phyloP scores from a whole-genome alignment of 2,329 filamentous ascomycete species.

The Pseudocercospora musae region DNA sequence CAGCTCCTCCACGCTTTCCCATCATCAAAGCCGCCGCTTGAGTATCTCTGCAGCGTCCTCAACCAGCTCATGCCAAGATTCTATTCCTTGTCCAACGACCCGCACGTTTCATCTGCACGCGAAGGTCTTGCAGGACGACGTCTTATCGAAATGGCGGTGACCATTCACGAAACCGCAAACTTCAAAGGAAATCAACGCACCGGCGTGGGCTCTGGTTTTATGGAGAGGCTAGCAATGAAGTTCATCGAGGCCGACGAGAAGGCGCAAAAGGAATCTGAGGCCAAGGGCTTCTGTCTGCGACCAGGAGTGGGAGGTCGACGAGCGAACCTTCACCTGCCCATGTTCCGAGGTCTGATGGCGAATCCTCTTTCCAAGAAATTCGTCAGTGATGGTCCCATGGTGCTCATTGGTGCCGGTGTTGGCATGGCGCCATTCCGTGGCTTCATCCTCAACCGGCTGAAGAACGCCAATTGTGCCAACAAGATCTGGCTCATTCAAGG shows the following conservation, averaged over 20 bases:
- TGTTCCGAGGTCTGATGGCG: slow-evolving; percentile 98
- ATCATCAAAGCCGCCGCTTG: slow-evolving; percentile 81
- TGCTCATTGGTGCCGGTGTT: slow-evolving; percentile 92
- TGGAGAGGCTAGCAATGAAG: slow-evolving; percentile 76
- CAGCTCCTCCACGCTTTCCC: slow-evolving; percentile 92
- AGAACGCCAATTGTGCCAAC: slow-evolving; percentile 93
- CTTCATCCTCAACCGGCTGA: slow-evolving; percentile 89
- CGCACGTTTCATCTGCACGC: slow-evolving; percentile 70
- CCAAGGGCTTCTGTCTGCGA: slow-evolving; percentile 44
- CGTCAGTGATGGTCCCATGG: slow-evolving; percentile 91
- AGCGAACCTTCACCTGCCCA: slow-evolving; percentile 74
- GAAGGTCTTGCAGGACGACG: slow-evolving; percentile 70
- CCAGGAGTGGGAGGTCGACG: slow-evolving; percentile 31
- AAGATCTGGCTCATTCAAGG: slow-evolving; percentile 97
- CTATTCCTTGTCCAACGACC: slow-evolving; percentile 96
- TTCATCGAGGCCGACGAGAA: slow-evolving; percentile 66
- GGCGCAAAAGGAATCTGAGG: slow-evolving; percentile 47
- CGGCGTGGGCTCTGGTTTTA: slow-evolving; percentile 87
- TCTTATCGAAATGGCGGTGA: slow-evolving; percentile 93
- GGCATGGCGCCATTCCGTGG: slow-evolving; percentile 96
- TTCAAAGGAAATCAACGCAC: slow-evolving; percentile 68
- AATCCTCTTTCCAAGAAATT: slow-evolving; percentile 93
- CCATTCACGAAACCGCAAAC: slow-evolving; percentile 80
- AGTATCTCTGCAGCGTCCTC: slow-evolving; percentile 73
- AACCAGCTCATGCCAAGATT: slow-evolving; percentile 94